phyloP scores from a whole-genome alignment of 2,329 filamentous ascomycete species.

The Verticillium dahliae region DNA sequence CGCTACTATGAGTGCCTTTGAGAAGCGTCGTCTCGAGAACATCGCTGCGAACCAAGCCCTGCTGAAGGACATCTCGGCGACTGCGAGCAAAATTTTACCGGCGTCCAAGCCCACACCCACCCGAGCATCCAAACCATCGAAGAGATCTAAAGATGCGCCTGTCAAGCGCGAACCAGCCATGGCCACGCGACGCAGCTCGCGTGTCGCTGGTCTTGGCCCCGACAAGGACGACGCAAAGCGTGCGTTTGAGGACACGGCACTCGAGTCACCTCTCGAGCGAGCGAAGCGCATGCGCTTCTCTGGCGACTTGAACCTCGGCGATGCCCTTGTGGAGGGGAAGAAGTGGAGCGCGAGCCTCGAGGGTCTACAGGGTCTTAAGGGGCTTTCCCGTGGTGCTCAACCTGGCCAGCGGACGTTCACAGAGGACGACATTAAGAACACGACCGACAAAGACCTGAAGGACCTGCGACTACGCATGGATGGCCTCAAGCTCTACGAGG shows the following conservation, averaged over 20 bases:
- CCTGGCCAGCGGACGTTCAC: constrained; percentile 82
- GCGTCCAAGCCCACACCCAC: constrained; percentile 42
- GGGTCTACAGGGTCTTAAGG: constrained; percentile 52
- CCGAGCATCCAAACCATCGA: constrained; percentile 24
- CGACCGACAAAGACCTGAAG: constrained; percentile 68
- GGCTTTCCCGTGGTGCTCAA: constrained; percentile 58
- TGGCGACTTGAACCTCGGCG: constrained; percentile 62
- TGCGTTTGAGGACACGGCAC: constrained; percentile 35
- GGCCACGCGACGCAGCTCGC: constrained; percentile 51
- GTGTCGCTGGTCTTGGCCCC: constrained; percentile 48
- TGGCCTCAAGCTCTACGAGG: constrained; percentile 70
- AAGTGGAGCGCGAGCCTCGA: constrained; percentile 64
- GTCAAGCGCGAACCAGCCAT: constrained; percentile 39
- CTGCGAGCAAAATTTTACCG: constrained; percentile 63
- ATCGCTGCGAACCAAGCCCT: constrained; percentile 80
- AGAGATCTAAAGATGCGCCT: constrained; percentile 26
- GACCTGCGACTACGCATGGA: constrained; percentile 71
- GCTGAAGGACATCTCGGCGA: constrained; percentile 67
- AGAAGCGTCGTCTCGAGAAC: constrained; percentile 77
- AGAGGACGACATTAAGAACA: constrained; percentile 75
- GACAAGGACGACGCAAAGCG: constrained; percentile 40
- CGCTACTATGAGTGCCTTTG: constrained; percentile 69
- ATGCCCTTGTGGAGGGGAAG: constrained; percentile 74
- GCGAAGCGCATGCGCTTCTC: constrained; percentile 52
- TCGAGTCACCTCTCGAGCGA: constrained; percentile 24